Conservation (phyloP, 208 protist genomes). For the Giardia duodenalis region DNA sequence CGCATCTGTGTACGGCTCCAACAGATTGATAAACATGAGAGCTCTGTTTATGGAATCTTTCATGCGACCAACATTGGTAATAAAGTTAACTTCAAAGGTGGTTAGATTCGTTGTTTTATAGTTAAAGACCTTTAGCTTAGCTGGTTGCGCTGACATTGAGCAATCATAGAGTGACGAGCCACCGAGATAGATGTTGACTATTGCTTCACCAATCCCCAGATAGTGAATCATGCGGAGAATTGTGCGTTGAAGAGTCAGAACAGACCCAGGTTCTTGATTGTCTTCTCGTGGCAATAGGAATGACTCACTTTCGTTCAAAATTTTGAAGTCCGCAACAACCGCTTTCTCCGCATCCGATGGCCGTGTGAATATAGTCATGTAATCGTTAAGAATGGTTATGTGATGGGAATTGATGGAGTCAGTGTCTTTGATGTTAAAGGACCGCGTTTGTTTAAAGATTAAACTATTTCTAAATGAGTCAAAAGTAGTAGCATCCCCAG, state of each 20-base stretch:
- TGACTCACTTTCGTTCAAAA: no score
- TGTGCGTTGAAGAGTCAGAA: not conserved
- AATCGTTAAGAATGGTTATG: not conserved
- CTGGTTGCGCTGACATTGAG: no score
- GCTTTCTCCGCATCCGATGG: no score
- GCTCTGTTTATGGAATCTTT: not conserved
- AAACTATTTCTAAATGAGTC: not conserved
- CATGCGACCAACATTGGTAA: not conserved
- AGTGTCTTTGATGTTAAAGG: not conserved
- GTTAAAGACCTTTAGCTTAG: no score
- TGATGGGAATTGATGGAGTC: not conserved
- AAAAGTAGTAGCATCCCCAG: not conserved
- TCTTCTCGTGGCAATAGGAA: no score
- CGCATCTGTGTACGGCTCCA: not conserved
- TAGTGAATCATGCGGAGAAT: not conserved
- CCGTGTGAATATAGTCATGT: not conserved
- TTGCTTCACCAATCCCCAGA: not conserved
- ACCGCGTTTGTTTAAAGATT: not conserved
- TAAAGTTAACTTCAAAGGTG: not conserved
- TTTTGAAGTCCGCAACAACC: no score
- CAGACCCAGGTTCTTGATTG: no score
- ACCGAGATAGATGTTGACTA: not conserved
- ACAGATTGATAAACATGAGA: not conserved
- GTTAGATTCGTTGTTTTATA: no score
- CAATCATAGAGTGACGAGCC: no score